Conservation (phyloP, 73 alveolate species). For the Stentor coeruleus region DNA sequence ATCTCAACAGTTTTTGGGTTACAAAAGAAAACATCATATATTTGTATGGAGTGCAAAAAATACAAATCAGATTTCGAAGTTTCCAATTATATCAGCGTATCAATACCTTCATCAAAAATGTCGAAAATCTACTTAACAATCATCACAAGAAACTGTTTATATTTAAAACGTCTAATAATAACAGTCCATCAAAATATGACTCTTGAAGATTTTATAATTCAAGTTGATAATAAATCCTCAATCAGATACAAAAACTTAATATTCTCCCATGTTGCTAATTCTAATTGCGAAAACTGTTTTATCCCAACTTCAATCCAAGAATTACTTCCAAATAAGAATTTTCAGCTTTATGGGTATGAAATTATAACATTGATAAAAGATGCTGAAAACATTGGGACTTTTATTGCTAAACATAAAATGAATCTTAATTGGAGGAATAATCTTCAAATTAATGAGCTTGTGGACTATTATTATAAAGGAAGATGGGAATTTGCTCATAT, state of each 20-base stretch:
- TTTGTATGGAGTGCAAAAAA: neutral
- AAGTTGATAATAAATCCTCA: neutral
- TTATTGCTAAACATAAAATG: neutral
- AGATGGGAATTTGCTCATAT: neutral
- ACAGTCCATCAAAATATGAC: neutral
- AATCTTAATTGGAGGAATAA: neutral
- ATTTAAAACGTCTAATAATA: too few relatives aligned
- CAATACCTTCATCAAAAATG: neutral
- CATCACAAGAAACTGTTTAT: too few relatives aligned
- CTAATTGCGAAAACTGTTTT: neutral
- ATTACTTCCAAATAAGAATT: neutral
- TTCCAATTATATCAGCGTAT: neutral
- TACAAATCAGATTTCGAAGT: neutral
- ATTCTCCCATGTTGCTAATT: neutral
- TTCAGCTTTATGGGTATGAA: neutral
- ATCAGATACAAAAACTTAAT: neutral
- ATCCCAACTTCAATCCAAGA: conserved; percentile 4
- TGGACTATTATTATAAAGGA: neutral
- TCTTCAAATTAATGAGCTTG: neutral
- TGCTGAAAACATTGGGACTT: conserved; percentile 19
- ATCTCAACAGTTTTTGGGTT: neutral
- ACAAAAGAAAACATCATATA: neutral
- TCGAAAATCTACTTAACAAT: too few relatives aligned
- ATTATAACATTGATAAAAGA: conserved; percentile 4
- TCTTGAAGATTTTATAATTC: neutral